phyloP scores from a whole-genome alignment of 176 grass and related monocot species.

The Pontederia crassipes region DNA sequence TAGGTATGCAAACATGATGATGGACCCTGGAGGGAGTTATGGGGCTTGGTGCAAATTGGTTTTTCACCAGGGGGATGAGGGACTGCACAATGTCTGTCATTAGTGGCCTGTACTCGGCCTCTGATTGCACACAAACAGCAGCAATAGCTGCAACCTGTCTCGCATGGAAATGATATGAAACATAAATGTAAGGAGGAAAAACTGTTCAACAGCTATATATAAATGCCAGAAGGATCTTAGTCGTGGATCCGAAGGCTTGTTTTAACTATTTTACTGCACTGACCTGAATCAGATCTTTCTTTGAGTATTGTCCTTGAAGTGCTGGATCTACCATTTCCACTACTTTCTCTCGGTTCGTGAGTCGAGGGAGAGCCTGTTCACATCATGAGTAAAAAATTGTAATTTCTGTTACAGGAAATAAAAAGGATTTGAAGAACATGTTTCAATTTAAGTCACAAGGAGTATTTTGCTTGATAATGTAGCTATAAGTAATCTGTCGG shows the following conservation, averaged over 20 bases:
- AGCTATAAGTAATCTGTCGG: too few species aligned
- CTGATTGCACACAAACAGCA: conserved; percentile 79
- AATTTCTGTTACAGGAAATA: neutral
- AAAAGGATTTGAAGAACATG: too few species aligned
- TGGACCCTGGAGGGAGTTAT: conserved; percentile 36
- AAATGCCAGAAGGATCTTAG: too few species aligned
- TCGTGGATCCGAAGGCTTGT: neutral
- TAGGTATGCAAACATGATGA: conserved; percentile 22
- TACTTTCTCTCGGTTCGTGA: conserved; percentile 68
- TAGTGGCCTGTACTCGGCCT: conserved; percentile 90
- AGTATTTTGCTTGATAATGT: too few species aligned
- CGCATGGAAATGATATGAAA: neutral
- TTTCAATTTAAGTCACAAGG: too few species aligned
- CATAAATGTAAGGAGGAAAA: neutral
- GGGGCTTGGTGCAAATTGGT: conserved; percentile 26
- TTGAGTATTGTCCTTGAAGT: conserved; percentile 61
- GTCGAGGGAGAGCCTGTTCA: conserved; percentile 63
- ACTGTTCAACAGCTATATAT: too few species aligned
- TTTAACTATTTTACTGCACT: neutral
- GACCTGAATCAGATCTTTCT: conserved; percentile 89
- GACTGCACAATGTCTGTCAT: conserved; percentile 98
- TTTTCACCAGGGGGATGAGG: conserved; percentile 78
- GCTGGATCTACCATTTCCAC: conserved; percentile 78
- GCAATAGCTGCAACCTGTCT: conserved; percentile 86
- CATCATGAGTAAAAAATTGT: neutral